phyloP scores from a whole-genome alignment of 441 rosid species.

The Raphanus hybrid region DNA sequence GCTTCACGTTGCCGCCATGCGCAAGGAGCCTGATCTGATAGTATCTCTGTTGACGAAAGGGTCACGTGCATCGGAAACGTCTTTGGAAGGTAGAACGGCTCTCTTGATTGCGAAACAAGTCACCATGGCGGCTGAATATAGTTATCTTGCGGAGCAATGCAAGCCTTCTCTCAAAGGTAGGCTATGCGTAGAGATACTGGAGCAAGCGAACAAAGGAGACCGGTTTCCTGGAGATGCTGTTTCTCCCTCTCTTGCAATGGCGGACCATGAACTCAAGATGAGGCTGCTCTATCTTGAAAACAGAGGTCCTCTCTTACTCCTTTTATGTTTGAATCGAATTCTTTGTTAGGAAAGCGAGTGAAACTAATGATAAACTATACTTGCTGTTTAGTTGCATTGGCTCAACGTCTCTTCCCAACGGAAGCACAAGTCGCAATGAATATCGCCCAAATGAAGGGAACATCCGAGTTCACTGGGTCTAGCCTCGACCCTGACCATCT shows the following conservation, averaged over 20 bases:
- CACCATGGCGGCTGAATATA: constrained; percentile 63
- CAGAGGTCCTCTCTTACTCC: constrained; percentile 57
- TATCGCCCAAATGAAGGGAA: constrained; percentile 64
- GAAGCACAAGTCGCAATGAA: constrained; percentile 82
- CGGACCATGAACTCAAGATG: constrained; percentile 68
- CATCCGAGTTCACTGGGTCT: constrained; percentile 57
- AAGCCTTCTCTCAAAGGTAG: constrained; percentile 58
- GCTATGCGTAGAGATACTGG: constrained; percentile 77
- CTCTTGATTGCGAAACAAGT: constrained; percentile 64
- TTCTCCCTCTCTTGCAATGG: constrained; percentile 59
- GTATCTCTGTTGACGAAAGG: constrained; percentile 74
- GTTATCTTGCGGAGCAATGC: constrained; percentile 55
- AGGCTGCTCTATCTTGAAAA: constrained; percentile 71
- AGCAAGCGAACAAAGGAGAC: constrained; percentile 64
- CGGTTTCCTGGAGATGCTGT: constrained; percentile 67
- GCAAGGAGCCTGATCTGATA: constrained; percentile 77
- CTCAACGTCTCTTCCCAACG: constrained; percentile 70
- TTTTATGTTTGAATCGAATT: neutral
- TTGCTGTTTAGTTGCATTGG: constrained; percentile 63
- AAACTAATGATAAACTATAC: constrained; percentile 7
- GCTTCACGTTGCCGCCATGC: constrained; percentile 78
- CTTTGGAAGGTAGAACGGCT: constrained; percentile 70
- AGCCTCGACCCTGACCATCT: constrained; percentile 30
- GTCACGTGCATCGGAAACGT: constrained; percentile 63
- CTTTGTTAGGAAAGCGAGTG: neutral